Base-by-base conservation (phyloP, 192 early-diverging fungal genomes). In the Coemansia sp. region DNA sequence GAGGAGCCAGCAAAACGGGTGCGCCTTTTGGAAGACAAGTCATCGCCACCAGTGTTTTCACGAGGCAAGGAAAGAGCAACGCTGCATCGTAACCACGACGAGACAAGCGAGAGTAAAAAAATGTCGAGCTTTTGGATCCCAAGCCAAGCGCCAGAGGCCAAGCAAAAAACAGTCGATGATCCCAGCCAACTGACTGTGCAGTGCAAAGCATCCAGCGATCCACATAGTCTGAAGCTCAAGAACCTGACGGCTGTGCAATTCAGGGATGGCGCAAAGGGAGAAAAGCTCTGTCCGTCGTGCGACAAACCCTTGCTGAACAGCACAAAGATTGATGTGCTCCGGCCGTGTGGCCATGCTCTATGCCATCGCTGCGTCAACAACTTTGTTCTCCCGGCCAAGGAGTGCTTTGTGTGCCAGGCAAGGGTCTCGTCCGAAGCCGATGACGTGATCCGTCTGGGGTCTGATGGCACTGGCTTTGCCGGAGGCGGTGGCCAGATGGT, bases 251-350 rank as follows among this genome's bases (percentile, higher is more conserved):
- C 53, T 1, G 72, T 79, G 4, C 22, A 34, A 29, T 79, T 79
- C 59, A 62, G 57, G 15, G 59, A 25, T 3, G 13, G 23, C 17
- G 6, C 55, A 13, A 52, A 50, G 1, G 57, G 50, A 19, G 71
- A 79, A 19, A 73, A 74, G 53, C 67, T 79, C 36, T 79, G 77
- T 34, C 71, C 71, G 15, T 62, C 67, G 6, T 81, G 78, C 59
- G 78, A 81, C 61, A 74, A 67, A 50, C 25, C 61, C 8, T 30
- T 81, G 38, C 37, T 47, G 15, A 81, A 72, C 53, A 72, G 72
- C 62, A 33, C 72, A 19, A 71, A 68, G 25, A 62, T 75, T 60
- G 68, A 75, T 38, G 65, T 75, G 14, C 55, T 81, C 2, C 6
- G 25, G 25, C 44, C 53, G 19, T 81, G 78, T 22, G 78, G 78